Evolutionary conservation across 1,284 basidiomycete genomes (phyloP), one percentile per base, ranked within the genome.

Genomic region (Coniferiporia weirii): DNA sequence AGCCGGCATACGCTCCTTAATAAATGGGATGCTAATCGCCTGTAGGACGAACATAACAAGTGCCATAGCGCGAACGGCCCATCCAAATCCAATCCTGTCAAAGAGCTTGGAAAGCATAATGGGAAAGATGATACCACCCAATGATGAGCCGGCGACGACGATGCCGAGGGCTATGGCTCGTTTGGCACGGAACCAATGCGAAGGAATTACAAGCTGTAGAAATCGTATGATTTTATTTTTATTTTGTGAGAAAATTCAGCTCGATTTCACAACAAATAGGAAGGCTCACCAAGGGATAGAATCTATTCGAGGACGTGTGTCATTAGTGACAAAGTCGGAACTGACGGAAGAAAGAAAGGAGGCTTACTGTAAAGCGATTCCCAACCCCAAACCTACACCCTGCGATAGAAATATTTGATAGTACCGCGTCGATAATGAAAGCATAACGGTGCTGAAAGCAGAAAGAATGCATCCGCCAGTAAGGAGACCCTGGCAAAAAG

Each of bases 31-130:
- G 34, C 53, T 57, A 35, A 59, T 56, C 17, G 54, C 52, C 56
- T 62, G 61, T 1, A 48, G 17, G 2, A 51, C 57, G 19, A 62
- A 59, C 53, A 59, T 54, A 46, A 62, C 22, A 1, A 62, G 54
- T 22, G 57, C 61, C 61, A 62, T 62, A 8, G 57, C 57, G 7
- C 61, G 52, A 5, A 79, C 76, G 27, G 76, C 76, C 54, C 73
- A 73, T 45, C 71, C 74, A 63, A 80, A 81, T 7, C 61, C 66
- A 2, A 69, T 66, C 50, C 67, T 50, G 59, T 75, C 69, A 62
- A 79, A 76, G 46, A 76, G 72, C 44, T 69, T 66, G 63, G 81
- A 80, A 13, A 82, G 74, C 72, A 81, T 77, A 61, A 82, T 77
- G 2, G 80, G 77, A 59, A 79, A 77, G 32, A 81, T 62, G 44